Evolutionary conservation across 2,329 filamentous ascomycete species (phyloP).

Genomic region (Drechslerella dactyloides): DNA sequence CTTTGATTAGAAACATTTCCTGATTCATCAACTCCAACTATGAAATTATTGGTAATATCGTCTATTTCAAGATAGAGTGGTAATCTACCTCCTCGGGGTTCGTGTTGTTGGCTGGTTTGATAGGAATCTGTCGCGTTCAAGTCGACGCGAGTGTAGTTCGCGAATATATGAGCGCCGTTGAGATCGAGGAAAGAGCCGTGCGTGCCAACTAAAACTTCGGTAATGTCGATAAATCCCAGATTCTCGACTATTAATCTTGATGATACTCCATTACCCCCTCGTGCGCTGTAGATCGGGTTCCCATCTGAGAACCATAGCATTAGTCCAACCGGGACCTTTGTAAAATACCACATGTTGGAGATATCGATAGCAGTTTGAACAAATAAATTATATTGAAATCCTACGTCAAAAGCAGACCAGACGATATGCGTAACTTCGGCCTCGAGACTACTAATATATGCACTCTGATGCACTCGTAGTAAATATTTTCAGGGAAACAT

Average conservation of each 20-base stretch:
- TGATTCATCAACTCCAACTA: slow-evolving; percentile 11
- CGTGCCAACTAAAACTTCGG: slow-evolving; percentile 8
- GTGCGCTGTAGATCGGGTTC: background rate
- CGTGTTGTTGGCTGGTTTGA: background rate
- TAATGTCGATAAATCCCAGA: slow-evolving; percentile 29
- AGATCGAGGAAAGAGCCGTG: slow-evolving; percentile 11
- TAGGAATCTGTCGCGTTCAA: background rate
- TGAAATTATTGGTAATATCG: slow-evolving; percentile 2
- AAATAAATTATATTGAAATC: too few relatives aligned
- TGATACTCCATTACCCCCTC: slow-evolving; percentile 19
- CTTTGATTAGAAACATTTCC: background rate
- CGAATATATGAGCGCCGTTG: slow-evolving; percentile 8
- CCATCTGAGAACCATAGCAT: slow-evolving; percentile 29
- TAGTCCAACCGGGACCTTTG: slow-evolving; percentile 11
- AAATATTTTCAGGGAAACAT: too few relatives aligned
- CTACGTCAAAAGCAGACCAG: too few relatives aligned
- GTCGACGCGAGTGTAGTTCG: slow-evolving; percentile 1
- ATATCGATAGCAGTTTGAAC: too few relatives aligned
- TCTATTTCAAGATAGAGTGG: slow-evolving; percentile 28
- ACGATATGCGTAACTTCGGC: too few relatives aligned
- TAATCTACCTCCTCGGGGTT: background rate
- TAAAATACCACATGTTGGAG: slow-evolving; percentile 23
- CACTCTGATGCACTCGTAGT: too few relatives aligned
- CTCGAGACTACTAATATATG: too few relatives aligned
- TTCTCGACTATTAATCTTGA: slow-evolving; percentile 5